Base-by-base conservation (phyloP, 768 basidiomycete species). In the Strobilomyces confusus region DNA sequence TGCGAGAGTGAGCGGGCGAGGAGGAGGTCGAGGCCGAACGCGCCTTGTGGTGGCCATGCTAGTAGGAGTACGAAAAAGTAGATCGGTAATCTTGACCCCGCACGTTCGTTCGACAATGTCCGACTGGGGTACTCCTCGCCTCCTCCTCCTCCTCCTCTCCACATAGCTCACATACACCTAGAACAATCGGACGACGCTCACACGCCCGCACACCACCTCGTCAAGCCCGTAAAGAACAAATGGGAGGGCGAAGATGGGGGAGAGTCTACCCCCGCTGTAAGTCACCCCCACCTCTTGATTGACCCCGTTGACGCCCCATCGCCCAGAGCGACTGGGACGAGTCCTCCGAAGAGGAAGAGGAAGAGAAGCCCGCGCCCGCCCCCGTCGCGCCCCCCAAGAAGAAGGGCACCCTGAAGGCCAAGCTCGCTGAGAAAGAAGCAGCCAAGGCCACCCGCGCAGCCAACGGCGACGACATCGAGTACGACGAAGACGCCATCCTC, bases 171-270 rank as follows among this genome's bases (percentile, higher is more conserved):
- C 61, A 53, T 14, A 64, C 55, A 73, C 69, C 20, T 53, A 77
- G 76, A 76, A 52, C 66, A 61, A 44, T 71, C 71, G 48, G 75
- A 74, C 54, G 67, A 65, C 55, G 75, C 69, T n/a, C 55, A 68
- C 64, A 34, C 55, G 15, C 50, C 68, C 5, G 58, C 64, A 9
- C 60, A 62, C 41, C 70, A 58, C 14, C 57, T 55, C 46, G 49
- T 53, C 26, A 54, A 52, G 41, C 62, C 71, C 22, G 72, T 64
- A 49, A 84, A 80, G 69, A 78, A 73, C 55, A 91, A 87, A 71
- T 97, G 89, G 86, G 87, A 86, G 56, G 95, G 89, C 44, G 95
- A 98, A 69, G 95, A 97, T 64, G 89, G 89, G 63, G 92, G 95
- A 0, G 85, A 85, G 13, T 81, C 84, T n/a, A 73, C 58, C 2